phyloP scores from a whole-genome alignment of 2,329 filamentous ascomycete species.

The Fusarium algeriense region DNA sequence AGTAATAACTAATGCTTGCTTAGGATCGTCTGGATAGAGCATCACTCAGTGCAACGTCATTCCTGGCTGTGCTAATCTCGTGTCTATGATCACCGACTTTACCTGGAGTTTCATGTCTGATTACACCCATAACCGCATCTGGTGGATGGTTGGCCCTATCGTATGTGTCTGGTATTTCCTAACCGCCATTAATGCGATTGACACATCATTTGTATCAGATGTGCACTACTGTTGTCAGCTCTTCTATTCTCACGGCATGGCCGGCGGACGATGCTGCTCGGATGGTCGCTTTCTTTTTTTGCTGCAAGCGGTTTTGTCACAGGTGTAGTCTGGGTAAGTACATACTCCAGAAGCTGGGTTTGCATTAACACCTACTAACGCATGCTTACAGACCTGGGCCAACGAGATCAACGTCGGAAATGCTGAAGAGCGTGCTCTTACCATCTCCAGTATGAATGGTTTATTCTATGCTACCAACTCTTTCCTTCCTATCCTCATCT shows the following conservation, averaged over 20 bases:
- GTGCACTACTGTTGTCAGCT: background rate
- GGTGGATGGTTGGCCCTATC: background rate
- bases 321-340: background rate
- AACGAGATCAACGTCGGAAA: background rate
- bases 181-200: background rate
- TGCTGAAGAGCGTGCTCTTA: background rate
- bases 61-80: background rate
- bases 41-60: background rate
- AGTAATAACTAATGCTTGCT: background rate
- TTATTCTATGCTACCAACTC: background rate
- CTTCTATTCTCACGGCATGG: background rate
- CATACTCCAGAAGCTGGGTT: background rate
- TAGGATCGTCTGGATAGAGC: background rate
- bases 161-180: background rate
- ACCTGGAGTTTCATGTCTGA: background rate
- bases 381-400: background rate
- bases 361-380: background rate
- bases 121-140: background rate
- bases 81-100: background rate
- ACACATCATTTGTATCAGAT: background rate
- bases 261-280: background rate
- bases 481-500: background rate
- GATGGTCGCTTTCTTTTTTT: background rate
- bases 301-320: background rate
- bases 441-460: background rate